Conservation (phyloP, 768 basidiomycete genomes). For the Pholiota conissans region DNA sequence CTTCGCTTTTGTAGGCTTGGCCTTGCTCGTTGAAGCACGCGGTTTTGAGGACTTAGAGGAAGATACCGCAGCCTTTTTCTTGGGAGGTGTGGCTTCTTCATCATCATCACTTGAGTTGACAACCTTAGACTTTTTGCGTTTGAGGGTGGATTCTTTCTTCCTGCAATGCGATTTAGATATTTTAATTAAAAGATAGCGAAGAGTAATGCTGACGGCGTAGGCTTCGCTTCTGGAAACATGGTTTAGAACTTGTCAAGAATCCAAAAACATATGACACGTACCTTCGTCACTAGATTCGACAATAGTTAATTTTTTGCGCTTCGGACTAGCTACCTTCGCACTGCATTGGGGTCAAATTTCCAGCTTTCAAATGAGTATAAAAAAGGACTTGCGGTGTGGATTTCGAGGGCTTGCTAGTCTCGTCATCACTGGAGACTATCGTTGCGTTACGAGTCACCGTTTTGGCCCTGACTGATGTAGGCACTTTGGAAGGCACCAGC, state of each 20-base stretch:
- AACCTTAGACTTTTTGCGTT: conserved; percentile 31
- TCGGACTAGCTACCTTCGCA: conserved; percentile 11
- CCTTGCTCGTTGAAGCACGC: conserved; percentile 23
- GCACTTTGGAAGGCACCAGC: conserved; percentile 16
- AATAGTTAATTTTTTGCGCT: conserved; percentile 19
- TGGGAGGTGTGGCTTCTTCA: conserved; percentile 34
- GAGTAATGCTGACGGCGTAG: no score
- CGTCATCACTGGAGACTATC: conserved; percentile 36
- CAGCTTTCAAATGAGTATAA: background rate
- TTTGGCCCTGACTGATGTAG: conserved; percentile 7
- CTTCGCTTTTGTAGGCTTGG: conserved; percentile 21
- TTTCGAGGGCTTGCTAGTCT: conserved; percentile 7
- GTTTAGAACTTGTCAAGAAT: no score
- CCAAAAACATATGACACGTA: background rate
- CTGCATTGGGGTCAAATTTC: conserved; percentile 4
- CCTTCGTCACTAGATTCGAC: background rate
- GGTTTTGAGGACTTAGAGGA: conserved; percentile 25
- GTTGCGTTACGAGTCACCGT: conserved; percentile 6
- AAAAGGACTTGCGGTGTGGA: conserved; percentile 10
- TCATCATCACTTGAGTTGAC: conserved; percentile 41
- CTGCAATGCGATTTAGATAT: conserved; percentile 4
- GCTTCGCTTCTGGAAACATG: no score
- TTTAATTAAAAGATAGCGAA: background rate
- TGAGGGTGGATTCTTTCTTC: conserved; percentile 22
- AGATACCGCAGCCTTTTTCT: conserved; percentile 38